Conservation (phyloP, 345 rosid genomes). For the Citrus medica region DNA sequence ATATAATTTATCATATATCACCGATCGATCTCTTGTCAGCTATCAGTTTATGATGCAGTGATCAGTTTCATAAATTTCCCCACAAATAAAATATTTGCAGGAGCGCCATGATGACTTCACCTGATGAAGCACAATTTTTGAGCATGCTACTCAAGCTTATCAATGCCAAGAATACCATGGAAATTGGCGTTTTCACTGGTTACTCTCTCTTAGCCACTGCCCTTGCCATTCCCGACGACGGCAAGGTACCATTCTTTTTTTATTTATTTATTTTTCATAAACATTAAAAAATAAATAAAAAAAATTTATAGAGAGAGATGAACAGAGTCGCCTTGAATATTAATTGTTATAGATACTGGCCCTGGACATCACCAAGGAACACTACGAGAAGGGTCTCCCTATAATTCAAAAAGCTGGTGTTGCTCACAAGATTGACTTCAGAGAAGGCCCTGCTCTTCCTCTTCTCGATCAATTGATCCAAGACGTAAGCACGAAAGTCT, state of each 20-base stretch:
- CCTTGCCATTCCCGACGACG: slow-evolving; percentile 85
- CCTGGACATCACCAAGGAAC: slow-evolving; percentile 77
- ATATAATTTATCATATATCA: background rate
- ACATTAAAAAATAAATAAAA: background rate
- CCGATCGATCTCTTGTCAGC: background rate
- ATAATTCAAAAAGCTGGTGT: slow-evolving; percentile 89
- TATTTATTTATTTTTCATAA: background rate
- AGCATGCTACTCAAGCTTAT: slow-evolving; percentile 90
- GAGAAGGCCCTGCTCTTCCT: slow-evolving; percentile 90
- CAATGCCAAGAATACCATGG: slow-evolving; percentile 97
- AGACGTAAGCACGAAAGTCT: slow-evolving; percentile 41
- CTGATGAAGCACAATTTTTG: slow-evolving; percentile 89
- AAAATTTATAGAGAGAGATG: too few relatives aligned
- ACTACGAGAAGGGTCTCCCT: slow-evolving; percentile 79
- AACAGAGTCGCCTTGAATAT: background rate
- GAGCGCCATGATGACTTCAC: slow-evolving; percentile 87
- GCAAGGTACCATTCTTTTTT: slow-evolving; percentile 41
- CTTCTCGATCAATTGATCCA: slow-evolving; percentile 68
- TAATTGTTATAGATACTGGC: slow-evolving; percentile 64
- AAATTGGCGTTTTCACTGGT: slow-evolving; percentile 96
- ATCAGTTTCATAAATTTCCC: background rate
- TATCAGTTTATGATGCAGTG: background rate
- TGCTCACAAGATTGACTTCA: slow-evolving; percentile 89
- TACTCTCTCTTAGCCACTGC: slow-evolving; percentile 97
- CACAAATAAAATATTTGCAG: slow-evolving; percentile 26